Conservation (phyloP, 2,329 filamentous ascomycete genomes). For the Chaetomium globosum region DNA sequence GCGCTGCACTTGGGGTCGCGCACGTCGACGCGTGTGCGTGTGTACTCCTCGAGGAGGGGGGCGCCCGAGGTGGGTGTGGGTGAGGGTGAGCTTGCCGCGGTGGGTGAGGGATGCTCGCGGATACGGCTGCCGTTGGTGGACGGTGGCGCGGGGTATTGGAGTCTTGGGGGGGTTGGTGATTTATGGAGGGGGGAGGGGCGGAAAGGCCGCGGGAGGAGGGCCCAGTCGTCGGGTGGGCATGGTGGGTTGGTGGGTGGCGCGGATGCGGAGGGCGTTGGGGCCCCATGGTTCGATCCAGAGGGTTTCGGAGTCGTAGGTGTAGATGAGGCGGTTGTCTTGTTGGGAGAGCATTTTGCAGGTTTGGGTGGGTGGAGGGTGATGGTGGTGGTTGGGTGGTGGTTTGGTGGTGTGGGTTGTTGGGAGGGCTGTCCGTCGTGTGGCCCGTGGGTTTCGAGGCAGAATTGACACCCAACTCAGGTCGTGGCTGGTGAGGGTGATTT, state of each 20-base stretch:
- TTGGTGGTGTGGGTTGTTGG: background rate
- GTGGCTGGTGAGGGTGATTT: background rate
- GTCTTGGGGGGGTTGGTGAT: conserved; percentile 1
- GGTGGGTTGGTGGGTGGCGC: conserved; percentile 8
- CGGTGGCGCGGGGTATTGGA: background rate
- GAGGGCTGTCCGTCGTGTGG: too few species aligned
- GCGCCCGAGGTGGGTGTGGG: background rate
- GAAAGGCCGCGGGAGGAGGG: background rate
- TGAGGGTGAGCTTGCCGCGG: conserved; percentile 15
- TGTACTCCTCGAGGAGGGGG: conserved; percentile 17
- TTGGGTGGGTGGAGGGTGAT: background rate
- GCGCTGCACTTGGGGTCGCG: conserved; percentile 23
- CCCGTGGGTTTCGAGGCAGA: background rate
- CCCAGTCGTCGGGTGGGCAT: conserved; percentile 21
- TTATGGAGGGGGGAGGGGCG: background rate
- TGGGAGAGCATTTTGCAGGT: conserved; percentile 6
- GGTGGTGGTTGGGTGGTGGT: background rate
- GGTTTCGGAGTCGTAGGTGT: conserved; percentile 21
- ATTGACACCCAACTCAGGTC: background rate
- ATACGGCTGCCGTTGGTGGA: conserved; percentile 17
- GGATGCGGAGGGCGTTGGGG: conserved; percentile 17
- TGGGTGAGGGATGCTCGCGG: background rate
- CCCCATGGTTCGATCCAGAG: conserved; percentile 25
- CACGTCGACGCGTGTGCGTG: conserved; percentile 20
- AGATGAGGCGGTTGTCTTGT: conserved; percentile 19